Evolutionary conservation across 2,329 filamentous ascomycete genomes (phyloP).

Genomic region (Dissoconium aciculare): DNA sequence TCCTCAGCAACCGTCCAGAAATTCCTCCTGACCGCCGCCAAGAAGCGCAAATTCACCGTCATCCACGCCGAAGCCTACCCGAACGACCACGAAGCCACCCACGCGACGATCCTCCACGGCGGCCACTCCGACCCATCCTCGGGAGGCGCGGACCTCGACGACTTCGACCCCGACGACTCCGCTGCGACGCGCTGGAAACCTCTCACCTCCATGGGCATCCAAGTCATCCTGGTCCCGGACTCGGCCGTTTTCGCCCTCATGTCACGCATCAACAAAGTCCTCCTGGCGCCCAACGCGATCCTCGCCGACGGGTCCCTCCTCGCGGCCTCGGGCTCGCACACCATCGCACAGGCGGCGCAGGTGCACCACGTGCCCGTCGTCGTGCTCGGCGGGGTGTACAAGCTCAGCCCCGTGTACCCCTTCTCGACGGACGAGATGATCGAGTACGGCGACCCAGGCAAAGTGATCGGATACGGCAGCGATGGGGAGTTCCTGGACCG

Average conservation of each 20-base stretch:
- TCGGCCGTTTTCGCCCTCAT: constrained; percentile 83
- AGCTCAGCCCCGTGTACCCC: constrained; percentile 78
- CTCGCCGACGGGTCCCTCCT: constrained; percentile 78
- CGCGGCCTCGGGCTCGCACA: constrained; percentile 66
- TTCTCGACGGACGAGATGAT: constrained; percentile 69
- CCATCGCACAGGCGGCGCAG: constrained; percentile 72
- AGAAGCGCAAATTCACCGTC: constrained; percentile 83
- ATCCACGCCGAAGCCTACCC: constrained; percentile 63
- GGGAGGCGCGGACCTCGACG: constrained; percentile 31
- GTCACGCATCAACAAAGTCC: constrained; percentile 88
- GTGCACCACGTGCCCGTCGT: constrained; percentile 73
- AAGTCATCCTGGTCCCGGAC: constrained; percentile 71
- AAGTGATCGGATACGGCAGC: constrained; percentile 40
- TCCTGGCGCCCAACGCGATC: constrained; percentile 74
- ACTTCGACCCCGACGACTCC: constrained; percentile 20
- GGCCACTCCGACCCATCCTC: constrained; percentile 26
- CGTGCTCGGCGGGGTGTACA: constrained; percentile 81
- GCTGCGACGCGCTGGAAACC: constrained; percentile 54
- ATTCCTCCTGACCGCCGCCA: constrained; percentile 74
- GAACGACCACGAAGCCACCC: constrained; percentile 50
- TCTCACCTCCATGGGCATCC: constrained; percentile 61
- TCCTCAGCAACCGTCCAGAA: constrained; percentile 76
- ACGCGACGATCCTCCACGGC: constrained; percentile 46
- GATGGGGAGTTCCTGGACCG: constrained; percentile 52
- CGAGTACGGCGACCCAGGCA: constrained; percentile 71